Base-by-base conservation (phyloP, 352 stramenopile species). In the Pythium plurisporium region DNA sequence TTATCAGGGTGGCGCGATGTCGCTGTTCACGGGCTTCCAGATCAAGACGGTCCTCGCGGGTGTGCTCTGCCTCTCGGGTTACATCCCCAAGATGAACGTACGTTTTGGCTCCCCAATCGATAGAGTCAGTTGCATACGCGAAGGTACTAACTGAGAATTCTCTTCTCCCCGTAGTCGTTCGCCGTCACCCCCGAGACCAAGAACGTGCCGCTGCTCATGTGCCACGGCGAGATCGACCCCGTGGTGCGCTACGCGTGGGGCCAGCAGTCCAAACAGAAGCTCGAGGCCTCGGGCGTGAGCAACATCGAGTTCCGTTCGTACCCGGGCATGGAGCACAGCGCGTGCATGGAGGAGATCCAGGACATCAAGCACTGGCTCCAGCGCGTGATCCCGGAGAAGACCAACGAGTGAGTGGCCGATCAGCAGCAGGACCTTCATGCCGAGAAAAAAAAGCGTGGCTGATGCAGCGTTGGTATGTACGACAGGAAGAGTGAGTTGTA, bases 1-100 rank as follows among this genome's bases (percentile, higher is more conserved):
- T 8, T n/a, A 27, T 46, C 43, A 89, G 75, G 96, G 96, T 22
- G 94, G 84, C 3, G 92, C 94, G 9, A 62, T 98, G 51, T 91
- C 78, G 42, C 70, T 98, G 0, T 90, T 86, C 59, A 92, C 79
- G n/a, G 79, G 75, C 7, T 92, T 73, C 59, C 81, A 91, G 59
- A 76, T 76, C 14, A 74, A 76, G 31, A 49, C n/a, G 44, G 68
- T 73, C 22, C 65, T 94, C 9, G 86, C 75, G 1, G 86, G 86
- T 9, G 58, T 91, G 19, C 65, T 93, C 27, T 64, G 74, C 30
- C 76, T 94, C 60, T 93, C 79, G 4, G 81, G 81, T 8, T 90
- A 89, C 48, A 70, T 95, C 30, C 80, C 86, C 9, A 85, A 82
- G 54, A 53, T 55, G 48, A 46, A 34, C 34, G 33, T 45, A 55